Percentiles rank a stretch among this genome's conserved stretches.
phyloP scores from a whole-genome alignment of 2,329 filamentous ascomycete genomes.

The Xylaria polymorpha region DNA sequence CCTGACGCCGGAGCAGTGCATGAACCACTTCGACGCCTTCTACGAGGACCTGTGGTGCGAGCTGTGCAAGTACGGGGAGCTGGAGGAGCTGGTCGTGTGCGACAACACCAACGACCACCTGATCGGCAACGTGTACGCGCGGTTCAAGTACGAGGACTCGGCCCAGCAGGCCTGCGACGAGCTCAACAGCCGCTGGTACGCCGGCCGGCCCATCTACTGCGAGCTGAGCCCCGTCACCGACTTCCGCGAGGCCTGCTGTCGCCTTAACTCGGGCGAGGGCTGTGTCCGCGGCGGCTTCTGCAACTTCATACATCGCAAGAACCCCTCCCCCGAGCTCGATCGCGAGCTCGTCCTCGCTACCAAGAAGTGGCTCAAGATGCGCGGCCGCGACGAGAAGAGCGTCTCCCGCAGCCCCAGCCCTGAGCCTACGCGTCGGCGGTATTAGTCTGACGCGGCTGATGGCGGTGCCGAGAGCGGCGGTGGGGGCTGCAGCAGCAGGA shows the following conservation, averaged over 20 bases:
- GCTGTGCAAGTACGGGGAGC: constrained; percentile 97
- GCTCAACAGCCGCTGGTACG: constrained; percentile 96
- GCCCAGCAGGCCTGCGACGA: constrained; percentile 94
- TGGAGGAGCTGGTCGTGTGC: constrained; percentile 97
- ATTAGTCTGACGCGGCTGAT: constrained; percentile 54
- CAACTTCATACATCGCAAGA: constrained; percentile 99
- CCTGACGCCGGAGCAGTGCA: constrained; percentile 95
- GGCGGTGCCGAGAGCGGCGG: not conserved
- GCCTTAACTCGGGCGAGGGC: constrained; percentile 92
- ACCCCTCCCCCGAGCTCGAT: constrained; percentile 89
- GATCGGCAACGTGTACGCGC: constrained; percentile 98
- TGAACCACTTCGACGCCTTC: constrained; percentile 99
- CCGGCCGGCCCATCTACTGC: constrained; percentile 96
- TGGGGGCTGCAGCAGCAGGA: not conserved
- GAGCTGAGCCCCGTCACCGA: constrained; percentile 97
- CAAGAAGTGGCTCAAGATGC: constrained; percentile 93
- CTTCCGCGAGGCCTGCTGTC: constrained; percentile 96
- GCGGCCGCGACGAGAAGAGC: constrained; percentile 86
- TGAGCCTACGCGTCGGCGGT: constrained; percentile 80
- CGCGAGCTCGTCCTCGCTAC: constrained; percentile 86
- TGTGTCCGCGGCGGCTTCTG: constrained; percentile 97
- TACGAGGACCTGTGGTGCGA: constrained; percentile 99
- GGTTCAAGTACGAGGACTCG: constrained; percentile 99
- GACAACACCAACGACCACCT: constrained; percentile 99
- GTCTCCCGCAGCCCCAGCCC: constrained; percentile 85